Conservation (phyloP, 495 filamentous ascomycete species). For the Hypoxylon fragiforme region DNA sequence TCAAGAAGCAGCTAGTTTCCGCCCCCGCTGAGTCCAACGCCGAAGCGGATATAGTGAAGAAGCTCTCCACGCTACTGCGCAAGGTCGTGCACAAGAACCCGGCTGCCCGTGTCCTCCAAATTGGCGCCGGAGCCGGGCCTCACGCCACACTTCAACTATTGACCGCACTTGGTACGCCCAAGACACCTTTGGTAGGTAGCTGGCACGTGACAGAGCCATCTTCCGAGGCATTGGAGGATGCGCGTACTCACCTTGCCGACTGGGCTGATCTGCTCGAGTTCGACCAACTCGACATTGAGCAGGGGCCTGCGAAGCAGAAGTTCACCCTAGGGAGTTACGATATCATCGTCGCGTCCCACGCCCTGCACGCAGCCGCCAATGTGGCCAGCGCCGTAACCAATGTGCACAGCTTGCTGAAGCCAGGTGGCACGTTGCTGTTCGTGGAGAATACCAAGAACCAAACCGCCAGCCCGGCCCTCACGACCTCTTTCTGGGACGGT, state of each 20-base stretch:
- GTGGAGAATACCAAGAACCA: conserved; percentile 43
- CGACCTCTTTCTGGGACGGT: conserved; percentile 22
- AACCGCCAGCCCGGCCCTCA: conserved; percentile 36
- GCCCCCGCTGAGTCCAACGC: too few species aligned
- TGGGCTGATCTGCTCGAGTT: conserved; percentile 39
- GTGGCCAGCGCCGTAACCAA: conserved; percentile 55
- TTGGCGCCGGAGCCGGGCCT: conserved; percentile 33
- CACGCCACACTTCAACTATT: background rate
- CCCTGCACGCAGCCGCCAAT: conserved; percentile 53
- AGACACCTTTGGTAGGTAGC: too few species aligned
- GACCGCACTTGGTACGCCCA: background rate
- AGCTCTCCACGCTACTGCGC: conserved; percentile 32
- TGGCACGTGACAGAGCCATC: conserved; percentile 58
- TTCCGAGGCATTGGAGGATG: conserved; percentile 52
- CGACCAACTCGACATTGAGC: conserved; percentile 51
- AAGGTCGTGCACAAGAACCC: conserved; percentile 47
- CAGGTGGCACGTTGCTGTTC: conserved; percentile 43
- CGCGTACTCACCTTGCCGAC: conserved; percentile 45
- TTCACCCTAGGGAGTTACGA: conserved; percentile 52
- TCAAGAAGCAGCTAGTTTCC: too few species aligned
- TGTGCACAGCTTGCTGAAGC: conserved; percentile 44
- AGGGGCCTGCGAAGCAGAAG: conserved; percentile 48
- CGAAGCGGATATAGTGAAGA: too few species aligned
- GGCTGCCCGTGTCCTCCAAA: conserved; percentile 47
- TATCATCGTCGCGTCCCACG: conserved; percentile 53